These are phyloP conservation scores for Pseudomonodictys pantanalensis DNA, from an alignment of 495 filamentous ascomycete species.

Conservation along the genomic window DNA sequence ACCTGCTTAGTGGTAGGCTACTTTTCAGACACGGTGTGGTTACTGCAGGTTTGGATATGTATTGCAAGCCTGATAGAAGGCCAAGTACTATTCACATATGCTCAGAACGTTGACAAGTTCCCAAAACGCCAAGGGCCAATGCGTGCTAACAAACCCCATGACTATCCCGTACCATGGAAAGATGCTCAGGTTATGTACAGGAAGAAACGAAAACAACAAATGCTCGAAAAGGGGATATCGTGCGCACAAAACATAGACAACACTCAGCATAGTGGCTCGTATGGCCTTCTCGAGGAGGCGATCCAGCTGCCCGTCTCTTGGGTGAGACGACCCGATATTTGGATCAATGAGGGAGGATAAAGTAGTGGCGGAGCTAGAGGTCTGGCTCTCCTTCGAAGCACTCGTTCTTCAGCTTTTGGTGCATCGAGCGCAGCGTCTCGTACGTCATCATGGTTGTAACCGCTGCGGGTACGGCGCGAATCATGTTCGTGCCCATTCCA, in stretches of 20 bases:
- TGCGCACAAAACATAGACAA: not conserved
- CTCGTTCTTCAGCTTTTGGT: constrained; percentile 23
- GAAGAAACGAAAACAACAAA: not conserved
- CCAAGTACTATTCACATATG: not conserved
- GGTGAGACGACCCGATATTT: too few relatives aligned
- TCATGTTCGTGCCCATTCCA: constrained; percentile 96
- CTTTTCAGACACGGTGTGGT: too few relatives aligned
- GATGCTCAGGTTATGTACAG: not conserved
- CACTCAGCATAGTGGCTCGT: not conserved
- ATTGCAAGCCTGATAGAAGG: not conserved
- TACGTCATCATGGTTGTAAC: constrained; percentile 98
- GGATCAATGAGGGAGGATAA: too few relatives aligned
- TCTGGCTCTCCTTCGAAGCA: too few relatives aligned
- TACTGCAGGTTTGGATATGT: not conserved
- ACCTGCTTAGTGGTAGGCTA: too few relatives aligned
- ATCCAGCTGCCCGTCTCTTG: not conserved
- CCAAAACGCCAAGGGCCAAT: not conserved
- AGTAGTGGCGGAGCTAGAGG: too few relatives aligned
- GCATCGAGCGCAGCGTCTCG: constrained; percentile 65
- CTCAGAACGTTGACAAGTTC: not conserved
- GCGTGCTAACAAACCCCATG: not conserved
- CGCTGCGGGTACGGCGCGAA: constrained; percentile 89
- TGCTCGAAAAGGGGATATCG: not conserved
- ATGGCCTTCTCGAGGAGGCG: not conserved
- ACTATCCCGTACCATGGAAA: not conserved